Evolutionary conservation across 1,284 basidiomycete species (phyloP), one percentile per base, ranked within the genome.

Genomic region (Ganoderma boninense): DNA sequence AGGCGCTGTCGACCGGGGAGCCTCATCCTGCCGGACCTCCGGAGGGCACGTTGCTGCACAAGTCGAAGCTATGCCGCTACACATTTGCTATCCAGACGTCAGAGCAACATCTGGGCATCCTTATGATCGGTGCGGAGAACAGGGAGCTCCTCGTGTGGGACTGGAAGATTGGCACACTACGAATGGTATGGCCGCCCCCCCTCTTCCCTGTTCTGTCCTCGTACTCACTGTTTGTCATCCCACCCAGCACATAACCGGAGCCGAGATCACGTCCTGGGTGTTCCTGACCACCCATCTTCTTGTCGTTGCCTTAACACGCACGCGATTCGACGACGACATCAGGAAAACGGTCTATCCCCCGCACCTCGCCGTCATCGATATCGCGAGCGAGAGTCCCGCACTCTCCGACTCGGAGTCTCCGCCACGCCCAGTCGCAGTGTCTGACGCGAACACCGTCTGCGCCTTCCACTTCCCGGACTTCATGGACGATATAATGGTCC

Each of bases 111-210:
- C 69, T 92, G 26, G 88, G 83, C 11, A 77, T 91, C 42, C 78
- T 88, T 10, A 85, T 87, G 68, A 78, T 14, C 3, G 0, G 77
- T n/a, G 73, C 71, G 8, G 74, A 74, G 18, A 78, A 79, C 18
- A 84, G 81, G 40, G 84, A 89, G 69, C 77, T 91, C 23, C 76
- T 84, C n/a, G 79, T 90, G 18, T 92, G 89, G 89, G 84, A 91
- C 66, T 92, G 90, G 90, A 87, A 85, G 75, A 87, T 83, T 6
- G 86, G 87, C 10, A 71, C 75, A 5, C 73, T 78, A 20, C 76
- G 85, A 72, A 67, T 87, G 74, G 90, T 92, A 35, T 2, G 60
- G 13, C 8, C 29, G 2, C 26, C 26, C 29, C 52, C 23, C 2
- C 23, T 8, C 35, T 23, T 10, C 23, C 1, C 23, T 7, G 18